Conservation (phyloP, 148 eudicot species). For the Silene conica region DNA sequence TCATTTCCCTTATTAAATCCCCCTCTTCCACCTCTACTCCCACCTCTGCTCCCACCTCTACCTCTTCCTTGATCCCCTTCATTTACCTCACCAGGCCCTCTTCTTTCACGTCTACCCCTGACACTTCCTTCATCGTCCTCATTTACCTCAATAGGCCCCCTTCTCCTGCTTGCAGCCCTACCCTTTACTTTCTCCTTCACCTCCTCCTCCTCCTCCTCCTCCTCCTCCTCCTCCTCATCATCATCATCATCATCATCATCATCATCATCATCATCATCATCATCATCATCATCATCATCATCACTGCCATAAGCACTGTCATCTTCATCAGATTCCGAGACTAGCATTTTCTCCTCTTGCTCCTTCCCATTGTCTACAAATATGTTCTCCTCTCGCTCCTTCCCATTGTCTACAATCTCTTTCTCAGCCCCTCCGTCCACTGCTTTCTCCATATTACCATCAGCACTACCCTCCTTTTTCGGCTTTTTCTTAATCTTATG, state of each 20-base stretch:
- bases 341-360: slow-evolving; percentile 17
- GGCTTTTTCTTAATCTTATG: slow-evolving; percentile 45
- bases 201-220: not conserved
- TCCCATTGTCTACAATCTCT: slow-evolving; percentile 24
- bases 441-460: slow-evolving; percentile 20
- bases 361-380: slow-evolving; percentile 26
- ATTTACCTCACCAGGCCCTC: too few species aligned
- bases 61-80: not conserved
- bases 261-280: slow-evolving; percentile 23
- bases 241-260: not conserved
- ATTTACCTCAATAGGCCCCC: too few species aligned
- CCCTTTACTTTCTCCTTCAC: not conserved
- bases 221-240: not conserved
- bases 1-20: not conserved
- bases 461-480: slow-evolving; percentile 22
- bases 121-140: too few species aligned
- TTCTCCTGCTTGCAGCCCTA: not conserved
- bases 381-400: slow-evolving; percentile 27
- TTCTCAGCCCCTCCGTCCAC: slow-evolving; percentile 27
- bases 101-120: too few species aligned
- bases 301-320: too few species aligned
- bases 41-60: not conserved
- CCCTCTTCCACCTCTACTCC: slow-evolving; percentile 7
- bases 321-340: not conserved
- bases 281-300: not conserved